Base-by-base conservation (phyloP, 1,284 basidiomycete species). In the Coniferiporia weirii region DNA sequence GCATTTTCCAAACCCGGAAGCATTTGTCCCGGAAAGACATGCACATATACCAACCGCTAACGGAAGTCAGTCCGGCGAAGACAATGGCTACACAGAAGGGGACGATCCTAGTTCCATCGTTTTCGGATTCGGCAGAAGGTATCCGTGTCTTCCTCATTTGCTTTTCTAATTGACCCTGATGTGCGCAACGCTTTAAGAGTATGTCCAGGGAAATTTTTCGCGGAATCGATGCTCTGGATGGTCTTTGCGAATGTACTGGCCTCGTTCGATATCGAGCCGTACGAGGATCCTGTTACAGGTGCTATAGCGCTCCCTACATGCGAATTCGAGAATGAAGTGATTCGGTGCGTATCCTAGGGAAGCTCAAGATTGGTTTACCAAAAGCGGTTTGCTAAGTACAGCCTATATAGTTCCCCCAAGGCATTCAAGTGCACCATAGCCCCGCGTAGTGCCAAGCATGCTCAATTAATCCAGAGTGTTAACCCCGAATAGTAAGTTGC, bases 261-360 rank as follows among this genome's bases (percentile, higher is more conserved):
- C 32, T 17, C 15, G 12, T 57, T 57, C 48, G 49, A 52, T 38
- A 51, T 70, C 1, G 70, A 67, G 34, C 66, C 64, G 15, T 68
- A 65, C 5, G 73, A 66, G 44, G 76, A 78, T 40, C 63, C 68
- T 8, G 63, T 66, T 10, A 74, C 81, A 12, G 72, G 80, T 43
- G 69, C 83, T 10, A 76, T 92, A 55, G 72, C 81, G 55, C 71
- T 32, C 9, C 48, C 48, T 1, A 32, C 20, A 19, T 22, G 7
- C 4, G 20, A 27, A 17, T 32, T 49, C 22, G 48, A 4, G 22
- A 32, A 49, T 12, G 48, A 32, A 20, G 27, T n/a, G 13, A 7
- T n/a, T 10, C 6, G 13, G 48, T 49, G 48, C 12, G 22, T 49
- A 5, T 27, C 20, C 27, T 49, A 10, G 9, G 9, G 27, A 27